A percentile compares a stretch with the other conserved stretches of the same genome.
phyloP scores from a whole-genome alignment of 2,329 filamentous ascomycete species.

The Lecanosticta acicola region DNA sequence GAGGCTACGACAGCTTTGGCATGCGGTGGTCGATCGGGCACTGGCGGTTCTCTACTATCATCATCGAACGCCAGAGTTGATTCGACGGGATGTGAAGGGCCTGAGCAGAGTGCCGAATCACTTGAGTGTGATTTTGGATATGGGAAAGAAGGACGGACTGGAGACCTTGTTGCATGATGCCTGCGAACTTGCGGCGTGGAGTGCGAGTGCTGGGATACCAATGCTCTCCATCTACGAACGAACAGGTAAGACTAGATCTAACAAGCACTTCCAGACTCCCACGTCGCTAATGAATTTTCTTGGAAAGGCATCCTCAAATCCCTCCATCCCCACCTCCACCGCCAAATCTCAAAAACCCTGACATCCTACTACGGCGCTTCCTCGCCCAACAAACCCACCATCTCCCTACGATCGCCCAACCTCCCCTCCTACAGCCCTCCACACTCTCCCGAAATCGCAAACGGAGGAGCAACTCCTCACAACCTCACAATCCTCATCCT shows the following conservation, averaged over 20 bases:
- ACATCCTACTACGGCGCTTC: conserved; percentile 76
- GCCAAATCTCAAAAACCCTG: conserved; percentile 71
- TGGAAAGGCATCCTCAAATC: conserved; percentile 74
- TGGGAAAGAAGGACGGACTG: conserved; percentile 67
- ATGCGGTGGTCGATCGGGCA: conserved; percentile 69
- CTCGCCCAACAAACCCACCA: conserved; percentile 56
- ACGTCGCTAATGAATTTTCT: neutral
- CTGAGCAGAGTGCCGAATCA: conserved; percentile 74
- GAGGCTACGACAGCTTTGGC: conserved; percentile 71
- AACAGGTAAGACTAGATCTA: conserved; percentile 59
- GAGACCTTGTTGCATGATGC: conserved; percentile 84
- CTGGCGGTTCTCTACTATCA: conserved; percentile 87
- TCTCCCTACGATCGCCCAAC: conserved; percentile 69
- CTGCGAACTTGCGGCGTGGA: conserved; percentile 89
- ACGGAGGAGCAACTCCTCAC: conserved; percentile 28
- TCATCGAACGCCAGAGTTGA: conserved; percentile 88
- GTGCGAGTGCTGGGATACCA: conserved; percentile 79
- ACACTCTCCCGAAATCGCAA: conserved; percentile 23
- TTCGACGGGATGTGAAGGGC: conserved; percentile 74
- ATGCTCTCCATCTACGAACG: conserved; percentile 87
- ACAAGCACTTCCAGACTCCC: neutral
- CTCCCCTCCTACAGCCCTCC: conserved; percentile 53
- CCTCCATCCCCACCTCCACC: conserved; percentile 79
- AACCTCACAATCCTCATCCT: conserved; percentile 67
- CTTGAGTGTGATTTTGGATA: conserved; percentile 75